Conservation (phyloP, 1,284 basidiomycete genomes). For the Apiotrichum akiyoshidainum region DNA sequence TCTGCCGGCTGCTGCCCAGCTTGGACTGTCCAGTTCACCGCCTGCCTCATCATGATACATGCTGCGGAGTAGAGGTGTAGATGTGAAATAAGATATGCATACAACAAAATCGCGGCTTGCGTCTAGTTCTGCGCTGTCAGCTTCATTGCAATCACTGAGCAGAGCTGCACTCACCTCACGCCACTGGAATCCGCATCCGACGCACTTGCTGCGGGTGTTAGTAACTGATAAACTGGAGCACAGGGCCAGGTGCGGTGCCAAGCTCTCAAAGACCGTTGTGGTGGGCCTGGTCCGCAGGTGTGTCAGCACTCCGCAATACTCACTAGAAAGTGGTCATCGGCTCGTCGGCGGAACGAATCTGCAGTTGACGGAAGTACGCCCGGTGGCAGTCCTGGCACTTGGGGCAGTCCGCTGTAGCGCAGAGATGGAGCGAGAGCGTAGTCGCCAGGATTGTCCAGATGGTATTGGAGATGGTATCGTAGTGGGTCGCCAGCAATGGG, state of each 20-base stretch:
- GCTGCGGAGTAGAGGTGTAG: background rate
- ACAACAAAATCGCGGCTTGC: background rate
- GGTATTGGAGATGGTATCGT: background rate
- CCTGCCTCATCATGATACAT: background rate
- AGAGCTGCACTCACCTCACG: slow-evolving; percentile 37
- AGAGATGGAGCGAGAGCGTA: background rate
- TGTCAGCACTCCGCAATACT: slow-evolving; percentile 9
- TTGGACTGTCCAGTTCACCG: too few relatives aligned
- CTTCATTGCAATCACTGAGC: background rate
- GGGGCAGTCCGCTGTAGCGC: slow-evolving; percentile 57
- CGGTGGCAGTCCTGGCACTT: slow-evolving; percentile 78
- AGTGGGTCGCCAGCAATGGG: too few relatives aligned
- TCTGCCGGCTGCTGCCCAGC: too few relatives aligned
- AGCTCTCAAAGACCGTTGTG: too few relatives aligned
- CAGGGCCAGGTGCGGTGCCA: too few relatives aligned
- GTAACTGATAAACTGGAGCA: too few relatives aligned
- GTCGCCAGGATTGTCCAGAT: background rate
- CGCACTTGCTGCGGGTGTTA: slow-evolving; percentile 41
- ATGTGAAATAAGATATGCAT: slow-evolving; percentile 1
- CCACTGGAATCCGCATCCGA: slow-evolving; percentile 49
- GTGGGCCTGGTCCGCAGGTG: too few relatives aligned
- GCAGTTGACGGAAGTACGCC: slow-evolving; percentile 93
- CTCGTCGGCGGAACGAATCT: slow-evolving; percentile 94
- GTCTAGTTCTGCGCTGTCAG: slow-evolving; percentile 8
- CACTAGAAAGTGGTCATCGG: slow-evolving; percentile 92